phyloP scores from a whole-genome alignment of 257 asterid species.

The Solanum microdontum region DNA sequence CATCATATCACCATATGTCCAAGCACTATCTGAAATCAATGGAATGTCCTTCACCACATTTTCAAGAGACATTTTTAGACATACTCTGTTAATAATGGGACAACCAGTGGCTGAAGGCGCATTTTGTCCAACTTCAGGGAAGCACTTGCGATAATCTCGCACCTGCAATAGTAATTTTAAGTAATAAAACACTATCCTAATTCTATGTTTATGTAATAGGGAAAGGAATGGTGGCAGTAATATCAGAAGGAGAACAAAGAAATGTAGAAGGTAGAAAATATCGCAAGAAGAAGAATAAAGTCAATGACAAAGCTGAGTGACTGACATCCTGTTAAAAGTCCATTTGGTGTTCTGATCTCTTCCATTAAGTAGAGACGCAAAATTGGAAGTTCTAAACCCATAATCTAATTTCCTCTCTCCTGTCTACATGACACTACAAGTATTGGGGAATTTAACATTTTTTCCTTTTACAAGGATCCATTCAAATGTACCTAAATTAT shows the following conservation, averaged over 20 bases:
- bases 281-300: neutral
- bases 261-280: neutral
- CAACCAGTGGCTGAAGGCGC: conserved; percentile 31
- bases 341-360: neutral
- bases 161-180: conserved; percentile 37
- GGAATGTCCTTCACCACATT: conserved; percentile 94
- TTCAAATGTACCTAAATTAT: neutral
- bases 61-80: conserved; percentile 81
- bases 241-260: neutral
- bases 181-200: neutral
- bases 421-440: neutral
- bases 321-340: neutral
- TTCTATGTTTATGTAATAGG: neutral
- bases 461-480: neutral
- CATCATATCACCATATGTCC: conserved; percentile 99
- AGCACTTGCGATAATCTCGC: conserved; percentile 71
- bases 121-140: conserved; percentile 38
- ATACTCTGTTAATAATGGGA: conserved; percentile 51
- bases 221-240: neutral
- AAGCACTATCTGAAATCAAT: conserved; percentile 56
- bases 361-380: neutral
- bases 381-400: neutral
- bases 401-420: neutral
- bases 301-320: neutral
- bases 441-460: neutral